These are phyloP conservation scores for Heliosperma pusillum DNA, from an alignment of 148 eudicot genomes.

Conservation along the genomic window DNA sequence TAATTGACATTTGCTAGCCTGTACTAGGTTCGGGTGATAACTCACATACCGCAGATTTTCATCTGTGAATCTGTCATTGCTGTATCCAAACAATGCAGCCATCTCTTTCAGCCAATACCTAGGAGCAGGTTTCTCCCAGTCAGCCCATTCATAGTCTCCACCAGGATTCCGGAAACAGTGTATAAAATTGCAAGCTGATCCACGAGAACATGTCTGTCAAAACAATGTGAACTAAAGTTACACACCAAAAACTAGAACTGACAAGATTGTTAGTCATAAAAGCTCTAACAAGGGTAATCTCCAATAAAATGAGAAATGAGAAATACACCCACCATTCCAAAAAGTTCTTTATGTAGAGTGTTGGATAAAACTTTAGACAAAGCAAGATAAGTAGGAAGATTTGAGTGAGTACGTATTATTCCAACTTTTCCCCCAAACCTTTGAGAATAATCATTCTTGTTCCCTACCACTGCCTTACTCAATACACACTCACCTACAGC, in stretches of 20 bases:
- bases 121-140: conserved; percentile 88
- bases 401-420: background rate
- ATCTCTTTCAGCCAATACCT: conserved; percentile 69
- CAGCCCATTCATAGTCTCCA: conserved; percentile 99
- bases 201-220: conserved; percentile 81
- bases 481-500: too few relatives aligned
- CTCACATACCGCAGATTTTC: conserved; percentile 33
- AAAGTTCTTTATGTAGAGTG: background rate
- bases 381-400: background rate
- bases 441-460: background rate
- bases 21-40: conserved; percentile 25
- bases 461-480: background rate
- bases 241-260: background rate
- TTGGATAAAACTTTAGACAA: background rate
- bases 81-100: conserved; percentile 81
- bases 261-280: background rate
- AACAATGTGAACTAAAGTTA: background rate
- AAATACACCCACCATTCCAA: background rate
- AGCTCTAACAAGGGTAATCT: background rate
- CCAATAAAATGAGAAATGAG: background rate
- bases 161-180: conserved; percentile 95
- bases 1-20: conserved; percentile 36
- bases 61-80: conserved; percentile 36
- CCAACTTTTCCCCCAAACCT: background rate
- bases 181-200: conserved; percentile 84